Conservation (phyloP, 208 protist species). For the Spongospora subterranea region DNA sequence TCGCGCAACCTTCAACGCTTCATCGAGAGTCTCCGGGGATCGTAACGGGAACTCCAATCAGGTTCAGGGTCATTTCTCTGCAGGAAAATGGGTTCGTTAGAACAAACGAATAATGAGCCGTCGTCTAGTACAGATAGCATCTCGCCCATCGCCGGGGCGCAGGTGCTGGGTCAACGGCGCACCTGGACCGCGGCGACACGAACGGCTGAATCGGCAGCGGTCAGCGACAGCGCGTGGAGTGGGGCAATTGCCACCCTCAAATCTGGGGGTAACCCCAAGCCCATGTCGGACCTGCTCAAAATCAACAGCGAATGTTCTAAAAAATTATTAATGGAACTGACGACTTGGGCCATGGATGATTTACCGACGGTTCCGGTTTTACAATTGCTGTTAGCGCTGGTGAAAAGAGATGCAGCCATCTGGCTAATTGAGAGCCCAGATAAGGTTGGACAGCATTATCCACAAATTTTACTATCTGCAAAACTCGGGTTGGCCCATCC, state of each 20-base stretch:
- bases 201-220: neutral
- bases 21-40: too few relatives aligned
- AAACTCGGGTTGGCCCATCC: slow-evolving; percentile 27
- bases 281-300: neutral
- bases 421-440: neutral
- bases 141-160: too few relatives aligned
- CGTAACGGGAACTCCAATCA: too few relatives aligned
- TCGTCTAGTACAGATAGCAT: too few relatives aligned
- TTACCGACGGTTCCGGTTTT: neutral
- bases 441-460: neutral
- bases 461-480: slow-evolving; percentile 27
- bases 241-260: neutral
- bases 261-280: neutral
- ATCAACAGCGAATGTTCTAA: neutral
- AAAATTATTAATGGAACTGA: slow-evolving; percentile 27
- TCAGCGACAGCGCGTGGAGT: neutral
- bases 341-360: slow-evolving; percentile 37
- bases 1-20: too few relatives aligned
- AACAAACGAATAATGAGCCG: too few relatives aligned
- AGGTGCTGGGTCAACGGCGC: too few relatives aligned
- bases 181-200: too few relatives aligned
- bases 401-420: slow-evolving; percentile 17
- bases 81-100: too few relatives aligned
- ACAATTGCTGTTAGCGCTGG: neutral
- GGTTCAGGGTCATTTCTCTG: too few relatives aligned